phyloP scores from a whole-genome alignment of 169 alveolate species.

The Cryptosporidium parvum region DNA sequence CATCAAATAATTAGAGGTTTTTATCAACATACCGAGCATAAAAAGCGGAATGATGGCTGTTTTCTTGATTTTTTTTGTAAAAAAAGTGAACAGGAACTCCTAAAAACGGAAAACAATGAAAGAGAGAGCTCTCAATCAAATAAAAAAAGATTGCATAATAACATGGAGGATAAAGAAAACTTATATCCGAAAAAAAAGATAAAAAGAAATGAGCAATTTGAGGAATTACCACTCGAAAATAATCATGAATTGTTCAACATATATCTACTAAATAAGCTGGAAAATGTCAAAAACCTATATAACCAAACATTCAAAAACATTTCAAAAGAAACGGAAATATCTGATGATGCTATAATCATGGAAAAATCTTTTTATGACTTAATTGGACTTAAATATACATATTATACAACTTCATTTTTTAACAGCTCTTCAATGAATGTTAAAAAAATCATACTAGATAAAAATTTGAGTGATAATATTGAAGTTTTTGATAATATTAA shows the following conservation, averaged over 20 bases:
- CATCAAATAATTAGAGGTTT: constrained; percentile 11
- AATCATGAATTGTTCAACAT: background rate
- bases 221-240: background rate
- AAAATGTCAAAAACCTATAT: background rate
- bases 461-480: background rate
- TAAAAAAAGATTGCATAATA: background rate
- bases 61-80: no score
- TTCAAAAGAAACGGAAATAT: constrained; percentile 2
- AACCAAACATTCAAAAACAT: background rate
- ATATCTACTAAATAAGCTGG: background rate
- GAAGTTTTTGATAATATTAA: background rate
- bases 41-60: background rate
- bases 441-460: background rate
- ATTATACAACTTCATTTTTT: constrained; percentile 8
- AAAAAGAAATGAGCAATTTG: background rate
- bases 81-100: background rate
- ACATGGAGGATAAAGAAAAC: constrained; percentile 3
- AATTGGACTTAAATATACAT: constrained; percentile 46
- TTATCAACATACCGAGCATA: background rate
- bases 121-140: background rate
- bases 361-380: constrained; percentile 25
- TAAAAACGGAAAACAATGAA: background rate
- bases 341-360: background rate
- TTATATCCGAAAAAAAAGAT: background rate
- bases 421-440: background rate